Evolutionary conservation across 2,329 filamentous ascomycete species (phyloP), one percentile per base, ranked within the genome.

Genomic region (Fusarium zealandicum): DNA sequence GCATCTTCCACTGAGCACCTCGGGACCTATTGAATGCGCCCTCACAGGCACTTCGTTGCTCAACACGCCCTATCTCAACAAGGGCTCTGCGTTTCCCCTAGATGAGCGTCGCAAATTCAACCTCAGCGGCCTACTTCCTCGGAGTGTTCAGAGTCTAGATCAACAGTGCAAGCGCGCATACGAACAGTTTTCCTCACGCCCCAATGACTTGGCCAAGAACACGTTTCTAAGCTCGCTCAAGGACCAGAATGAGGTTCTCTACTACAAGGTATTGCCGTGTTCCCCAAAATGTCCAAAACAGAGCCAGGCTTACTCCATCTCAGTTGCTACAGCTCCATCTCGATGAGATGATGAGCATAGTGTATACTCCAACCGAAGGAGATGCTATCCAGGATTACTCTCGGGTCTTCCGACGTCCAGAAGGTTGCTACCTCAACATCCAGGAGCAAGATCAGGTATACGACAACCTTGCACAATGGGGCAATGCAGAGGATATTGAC

Each of bases 361-460:
- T 96, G 22, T 96, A 96, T 69, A 96, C 92, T 0, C 92, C 92
- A 0, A 96, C 92, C 0, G 92, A 96, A 74, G 91, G 90, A 8
- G 90, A 96, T 33, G 92, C 92, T 0, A 96, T 96, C 43, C 85
- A 90, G 62, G 90, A 93, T 59, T 96, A 90, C 69, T 95, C 90
- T 0, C 77, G 87, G 0, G 72, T 95, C 0, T 96, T 96, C 67
- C 78, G 92, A 10, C 80, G 84, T 14, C 90, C 92, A 0, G 89
- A 93, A 62, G 92, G 92, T 0, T 92, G 90, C 64, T 96, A 92
- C 61, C 73, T 96, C 43, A 91, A 89, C 64, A 89, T 96, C 40
- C 78, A 85, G 14, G 84, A 92, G 48, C 73, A 82, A 5, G 85
- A 89, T 31, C 77, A 83, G 5, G 82, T 96, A 2, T 81, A 88